Percentiles rank a stretch among this genome's conserved stretches.
phyloP scores from a whole-genome alignment of 305 asterid genomes.

The Fraxinus floribunda region DNA sequence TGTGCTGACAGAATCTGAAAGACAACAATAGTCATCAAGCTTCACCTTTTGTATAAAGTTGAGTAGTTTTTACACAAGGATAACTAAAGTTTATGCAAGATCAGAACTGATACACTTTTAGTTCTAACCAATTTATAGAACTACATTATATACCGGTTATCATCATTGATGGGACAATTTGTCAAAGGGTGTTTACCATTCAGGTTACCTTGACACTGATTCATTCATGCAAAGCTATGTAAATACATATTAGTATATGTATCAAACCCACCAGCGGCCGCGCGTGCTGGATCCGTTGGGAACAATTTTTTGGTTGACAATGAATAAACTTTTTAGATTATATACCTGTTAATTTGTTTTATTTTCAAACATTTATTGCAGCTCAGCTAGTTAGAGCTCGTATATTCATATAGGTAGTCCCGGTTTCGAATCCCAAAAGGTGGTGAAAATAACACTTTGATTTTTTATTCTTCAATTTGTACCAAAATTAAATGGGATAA shows the following conservation, averaged over 20 bases:
- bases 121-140: conserved; percentile 11
- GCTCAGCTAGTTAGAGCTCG: too few relatives aligned
- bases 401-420: too few relatives aligned
- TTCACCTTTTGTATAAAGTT: conserved; percentile 20
- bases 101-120: background rate
- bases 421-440: too few relatives aligned
- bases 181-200: background rate
- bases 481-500: too few relatives aligned
- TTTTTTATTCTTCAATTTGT: too few relatives aligned
- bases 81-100: conserved; percentile 16
- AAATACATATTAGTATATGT: background rate
- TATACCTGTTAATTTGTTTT: too few relatives aligned
- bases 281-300: too few relatives aligned
- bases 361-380: too few relatives aligned
- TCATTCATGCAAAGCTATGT: conserved; percentile 3
- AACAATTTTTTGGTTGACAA: too few relatives aligned
- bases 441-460: too few relatives aligned
- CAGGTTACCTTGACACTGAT: background rate
- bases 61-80: background rate
- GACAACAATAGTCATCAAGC: conserved; percentile 20
- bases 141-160: background rate
- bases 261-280: background rate
- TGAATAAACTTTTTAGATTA: too few relatives aligned
- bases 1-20: conserved; percentile 43
- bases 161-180: background rate